A percentile compares a stretch with the other conserved stretches of the same genome.
Evolutionary conservation across 768 basidiomycete genomes (phyloP).

Genomic region (Mycena pura): DNA sequence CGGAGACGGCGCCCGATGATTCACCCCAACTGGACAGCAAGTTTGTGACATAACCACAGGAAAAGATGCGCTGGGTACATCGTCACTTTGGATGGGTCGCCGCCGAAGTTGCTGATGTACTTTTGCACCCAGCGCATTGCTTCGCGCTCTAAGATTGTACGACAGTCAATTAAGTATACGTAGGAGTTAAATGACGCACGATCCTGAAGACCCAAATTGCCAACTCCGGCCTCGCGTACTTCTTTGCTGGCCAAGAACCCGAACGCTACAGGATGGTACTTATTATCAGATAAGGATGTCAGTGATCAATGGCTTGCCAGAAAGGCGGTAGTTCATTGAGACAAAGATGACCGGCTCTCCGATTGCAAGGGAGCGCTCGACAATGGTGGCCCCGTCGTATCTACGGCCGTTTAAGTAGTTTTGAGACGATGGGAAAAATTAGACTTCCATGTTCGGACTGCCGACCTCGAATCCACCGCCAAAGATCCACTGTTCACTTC

Average conservation of each 20-base stretch:
- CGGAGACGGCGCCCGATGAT: constrained; percentile 60
- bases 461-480: constrained; percentile 58
- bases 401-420: constrained; percentile 27
- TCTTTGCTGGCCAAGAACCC: constrained; percentile 61
- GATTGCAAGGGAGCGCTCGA: constrained; percentile 50
- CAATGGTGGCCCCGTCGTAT: constrained; percentile 52
- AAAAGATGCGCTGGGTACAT: constrained; percentile 48
- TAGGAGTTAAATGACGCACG: constrained; percentile 47
- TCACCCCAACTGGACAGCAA: constrained; percentile 45
- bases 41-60: neutral
- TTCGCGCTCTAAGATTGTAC: constrained; percentile 48
- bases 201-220: constrained; percentile 73
- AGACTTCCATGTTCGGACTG: constrained; percentile 40
- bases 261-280: constrained; percentile 40
- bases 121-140: constrained; percentile 72
- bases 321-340: constrained; percentile 58
- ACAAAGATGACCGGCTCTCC: constrained; percentile 57
- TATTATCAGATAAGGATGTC: neutral
- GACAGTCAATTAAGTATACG: neutral
- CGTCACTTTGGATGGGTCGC: constrained; percentile 66
- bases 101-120: constrained; percentile 69
- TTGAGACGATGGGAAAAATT: neutral
- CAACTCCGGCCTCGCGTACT: constrained; percentile 56
- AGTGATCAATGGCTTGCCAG: constrained; percentile 32
- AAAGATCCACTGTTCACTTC: constrained; percentile 52